A percentile compares a stretch with the other conserved stretches of the same genome.
Conservation (phyloP, 2,329 filamentous ascomycete genomes). For the Chaetomium strumarium region DNA sequence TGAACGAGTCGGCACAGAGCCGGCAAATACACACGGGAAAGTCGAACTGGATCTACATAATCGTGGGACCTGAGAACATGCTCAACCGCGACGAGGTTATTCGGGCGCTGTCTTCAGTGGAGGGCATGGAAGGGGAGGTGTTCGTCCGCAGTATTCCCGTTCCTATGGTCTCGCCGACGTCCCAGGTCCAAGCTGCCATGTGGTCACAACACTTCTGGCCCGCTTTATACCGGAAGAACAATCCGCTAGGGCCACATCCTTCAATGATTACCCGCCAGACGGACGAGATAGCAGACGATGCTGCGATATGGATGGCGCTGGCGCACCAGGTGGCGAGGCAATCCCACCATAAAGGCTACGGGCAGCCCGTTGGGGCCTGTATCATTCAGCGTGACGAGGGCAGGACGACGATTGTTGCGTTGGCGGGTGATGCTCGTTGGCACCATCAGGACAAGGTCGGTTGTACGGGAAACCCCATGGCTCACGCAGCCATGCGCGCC, state of each 20-base stretch:
- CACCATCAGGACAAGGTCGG: constrained; percentile 43
- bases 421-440: constrained; percentile 74
- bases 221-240: constrained; percentile 78
- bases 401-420: constrained; percentile 56
- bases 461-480: constrained; percentile 65
- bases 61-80: constrained; percentile 46
- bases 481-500: constrained; percentile 69
- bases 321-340: constrained; percentile 59
- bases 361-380: constrained; percentile 67
- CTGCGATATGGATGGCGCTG: constrained; percentile 60
- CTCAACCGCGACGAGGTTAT: constrained; percentile 50
- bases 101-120: constrained; percentile 40
- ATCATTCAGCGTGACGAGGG: constrained; percentile 59
- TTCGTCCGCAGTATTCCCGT: constrained; percentile 61
- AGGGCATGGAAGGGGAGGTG: constrained; percentile 46
- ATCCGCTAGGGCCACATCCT: constrained; percentile 79
- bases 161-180: constrained; percentile 68
- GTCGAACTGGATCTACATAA: constrained; percentile 55
- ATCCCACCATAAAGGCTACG: constrained; percentile 51
- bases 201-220: constrained; percentile 80
- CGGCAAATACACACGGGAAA: constrained; percentile 54
- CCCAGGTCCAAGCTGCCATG: constrained; percentile 64
- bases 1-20: constrained; percentile 51
- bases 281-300: constrained; percentile 59
- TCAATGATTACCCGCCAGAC: constrained; percentile 65